Evolutionary conservation across 139 green algal species (phyloP).

Genomic region (Eudorina sp.): DNA sequence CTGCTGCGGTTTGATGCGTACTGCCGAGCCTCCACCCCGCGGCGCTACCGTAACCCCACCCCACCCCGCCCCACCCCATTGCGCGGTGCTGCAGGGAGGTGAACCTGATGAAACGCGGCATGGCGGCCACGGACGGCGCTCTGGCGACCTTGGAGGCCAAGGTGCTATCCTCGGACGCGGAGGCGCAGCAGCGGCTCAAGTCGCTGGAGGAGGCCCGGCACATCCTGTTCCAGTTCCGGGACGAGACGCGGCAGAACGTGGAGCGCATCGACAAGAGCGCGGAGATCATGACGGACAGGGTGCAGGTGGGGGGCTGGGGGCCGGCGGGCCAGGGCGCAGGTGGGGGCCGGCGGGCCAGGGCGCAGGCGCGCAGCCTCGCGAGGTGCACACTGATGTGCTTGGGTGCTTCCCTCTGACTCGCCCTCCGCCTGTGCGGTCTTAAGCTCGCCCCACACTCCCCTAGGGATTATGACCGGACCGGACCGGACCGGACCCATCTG

Average conservation of each 20-base stretch:
- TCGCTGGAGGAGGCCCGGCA: neutral
- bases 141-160: neutral
- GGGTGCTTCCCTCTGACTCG: no score
- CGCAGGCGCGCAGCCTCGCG: neutral
- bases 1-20: no score
- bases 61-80: no score
- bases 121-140: neutral
- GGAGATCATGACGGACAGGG: neutral
- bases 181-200: constrained; percentile 7
- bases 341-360: neutral
- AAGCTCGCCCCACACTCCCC: no score
- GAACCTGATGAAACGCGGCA: constrained; percentile 28
- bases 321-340: neutral
- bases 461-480: no score
- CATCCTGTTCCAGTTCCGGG: neutral
- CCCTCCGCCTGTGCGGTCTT: no score
- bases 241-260: neutral
- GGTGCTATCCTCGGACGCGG: neutral
- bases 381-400: neutral
- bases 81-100: constrained; percentile 29
- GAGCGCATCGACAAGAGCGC: neutral
- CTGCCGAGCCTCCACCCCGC: no score
- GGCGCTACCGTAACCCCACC: no score
- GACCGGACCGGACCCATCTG: no score
- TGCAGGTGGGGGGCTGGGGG: neutral